Percentiles rank a stretch among this genome's conserved stretches.
These are phyloP conservation scores for Trapa incisa DNA, from an alignment of 345 rosid genomes.

Conservation along the genomic window DNA sequence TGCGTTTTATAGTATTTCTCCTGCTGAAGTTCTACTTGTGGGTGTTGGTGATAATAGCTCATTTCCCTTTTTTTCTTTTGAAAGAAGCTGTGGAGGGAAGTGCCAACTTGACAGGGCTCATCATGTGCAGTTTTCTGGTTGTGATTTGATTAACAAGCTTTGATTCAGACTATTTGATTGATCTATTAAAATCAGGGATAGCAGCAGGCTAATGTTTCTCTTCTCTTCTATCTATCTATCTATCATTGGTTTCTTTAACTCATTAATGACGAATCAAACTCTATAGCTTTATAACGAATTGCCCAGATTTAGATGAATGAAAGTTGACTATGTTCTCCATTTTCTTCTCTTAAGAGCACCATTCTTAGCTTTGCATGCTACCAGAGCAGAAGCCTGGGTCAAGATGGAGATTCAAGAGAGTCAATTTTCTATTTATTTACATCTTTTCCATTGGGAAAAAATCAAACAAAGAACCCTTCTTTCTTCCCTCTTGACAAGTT, in stretches of 20 bases:
- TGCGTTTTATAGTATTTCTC: constrained; percentile 7
- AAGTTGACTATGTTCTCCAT: no score
- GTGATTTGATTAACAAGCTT: constrained; percentile 1
- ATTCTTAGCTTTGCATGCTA: no score
- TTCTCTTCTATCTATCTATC: not conserved
- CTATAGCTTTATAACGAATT: not conserved
- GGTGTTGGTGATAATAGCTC: constrained; percentile 26
- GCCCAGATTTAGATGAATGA: no score
- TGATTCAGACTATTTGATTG: not conserved
- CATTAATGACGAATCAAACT: not conserved
- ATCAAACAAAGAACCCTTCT: no score
- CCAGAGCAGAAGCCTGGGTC: no score
- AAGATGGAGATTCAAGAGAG: no score
- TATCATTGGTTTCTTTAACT: not conserved
- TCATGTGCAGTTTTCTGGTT: not conserved
- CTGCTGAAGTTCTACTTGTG: constrained; percentile 13
- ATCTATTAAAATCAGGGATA: not conserved
- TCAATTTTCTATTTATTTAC: no score
- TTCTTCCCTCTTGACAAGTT: no score
- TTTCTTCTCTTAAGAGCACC: no score
- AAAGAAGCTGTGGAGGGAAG: not conserved
- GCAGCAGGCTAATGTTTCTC: not conserved
- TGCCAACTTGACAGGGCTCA: not conserved
- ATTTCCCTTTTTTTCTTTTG: not conserved
- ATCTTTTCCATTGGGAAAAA: no score